Evolutionary conservation across 129 eudicot species (phyloP).

Genomic region (Artemisia argyi): DNA sequence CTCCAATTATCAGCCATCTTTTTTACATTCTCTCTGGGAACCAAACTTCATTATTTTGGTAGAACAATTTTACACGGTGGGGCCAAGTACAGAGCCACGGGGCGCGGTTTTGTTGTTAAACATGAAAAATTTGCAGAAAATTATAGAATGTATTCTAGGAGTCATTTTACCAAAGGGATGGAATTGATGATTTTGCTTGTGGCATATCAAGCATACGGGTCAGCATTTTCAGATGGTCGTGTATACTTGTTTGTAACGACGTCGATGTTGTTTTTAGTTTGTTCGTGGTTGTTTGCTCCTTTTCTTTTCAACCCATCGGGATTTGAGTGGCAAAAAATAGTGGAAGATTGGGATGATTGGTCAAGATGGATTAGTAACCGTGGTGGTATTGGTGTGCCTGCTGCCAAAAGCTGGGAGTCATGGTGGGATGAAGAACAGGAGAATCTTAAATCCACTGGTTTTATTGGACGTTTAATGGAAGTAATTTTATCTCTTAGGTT

Average conservation of each 20-base stretch:
- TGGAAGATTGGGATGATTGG: conserved; percentile 98
- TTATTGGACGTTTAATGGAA: conserved; percentile 46
- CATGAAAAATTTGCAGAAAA: conserved; percentile 95
- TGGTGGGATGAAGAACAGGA: conserved; percentile 99
- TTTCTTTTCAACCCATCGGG: conserved; percentile 94
- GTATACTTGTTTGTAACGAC: conserved; percentile 73
- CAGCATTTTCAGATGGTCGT: conserved; percentile 53
- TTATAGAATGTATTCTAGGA: conserved; percentile 79
- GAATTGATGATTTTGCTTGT: conserved; percentile 80
- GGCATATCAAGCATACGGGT: conserved; percentile 70
- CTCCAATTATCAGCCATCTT: conserved; percentile 77
- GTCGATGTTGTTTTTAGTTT: conserved; percentile 93
- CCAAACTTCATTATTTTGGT: conserved; percentile 86
- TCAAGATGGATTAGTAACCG: conserved; percentile 85
- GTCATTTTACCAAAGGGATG: conserved; percentile 88
- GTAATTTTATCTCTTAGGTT: conserved; percentile 72
- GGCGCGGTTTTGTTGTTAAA: conserved; percentile 90
- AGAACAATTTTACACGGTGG: conserved; percentile 92
- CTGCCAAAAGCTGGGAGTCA: conserved; percentile 97
- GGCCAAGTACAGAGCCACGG: conserved; percentile 76
- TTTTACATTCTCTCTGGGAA: conserved; percentile 86
- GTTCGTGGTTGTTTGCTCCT: conserved; percentile 94
- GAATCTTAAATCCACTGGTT: conserved; percentile 73
- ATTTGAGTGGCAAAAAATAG: conserved; percentile 97
- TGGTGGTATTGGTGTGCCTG: conserved; percentile 92